Base-by-base conservation (phyloP, 345 rosid species). In the Euphorbia pulcherrima region DNA sequence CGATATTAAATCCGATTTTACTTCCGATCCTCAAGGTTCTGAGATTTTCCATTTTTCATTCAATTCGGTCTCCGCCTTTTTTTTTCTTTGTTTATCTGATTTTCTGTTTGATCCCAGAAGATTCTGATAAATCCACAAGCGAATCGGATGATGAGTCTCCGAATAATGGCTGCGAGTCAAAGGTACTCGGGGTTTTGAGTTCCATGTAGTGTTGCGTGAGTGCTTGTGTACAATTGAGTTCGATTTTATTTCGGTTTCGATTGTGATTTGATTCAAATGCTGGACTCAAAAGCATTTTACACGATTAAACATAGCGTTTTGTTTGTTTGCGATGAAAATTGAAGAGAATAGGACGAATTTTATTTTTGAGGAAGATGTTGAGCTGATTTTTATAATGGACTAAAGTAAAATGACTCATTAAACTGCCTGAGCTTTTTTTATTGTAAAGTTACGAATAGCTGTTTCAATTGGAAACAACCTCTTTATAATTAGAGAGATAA, bases 21-120 rank as follows among this genome's bases (percentile, higher is more conserved):
- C 77, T 79, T 88, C 89, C 78, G 97, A 93, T 83, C 90, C 80
- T 18, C 29, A 68, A 77, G 96, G 97, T 88, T 1, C 55, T 53
- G 55, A 62, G 74, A 62, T 68, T 69, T 70, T 58, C 51, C 39
- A 12, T 7, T 44, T 39, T 39, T 21, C 37, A 21, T 33, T 33
- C 24, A 1, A 8, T 44, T 46, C 24, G 53, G 29, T 24, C 35
- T 8, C 26, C n/a, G 17, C 2, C 24, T 40, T 41, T 56, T 40
- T 39, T 23, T 47, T 17, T 46, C 27, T 28, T 46, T 44, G 16
- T 51, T 5, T 5, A 33, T 18, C 35, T 58, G 62, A 58, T 60
- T 41, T 37, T 60, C 14, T 46, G 29, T 55, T 72, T 35, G 54
- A 52, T 71, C 74, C 69, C 61, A 68, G 79, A 75, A 86, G 98